phyloP scores from a whole-genome alignment of 1,284 basidiomycete species.

The Trichosporon coremiiforme region DNA sequence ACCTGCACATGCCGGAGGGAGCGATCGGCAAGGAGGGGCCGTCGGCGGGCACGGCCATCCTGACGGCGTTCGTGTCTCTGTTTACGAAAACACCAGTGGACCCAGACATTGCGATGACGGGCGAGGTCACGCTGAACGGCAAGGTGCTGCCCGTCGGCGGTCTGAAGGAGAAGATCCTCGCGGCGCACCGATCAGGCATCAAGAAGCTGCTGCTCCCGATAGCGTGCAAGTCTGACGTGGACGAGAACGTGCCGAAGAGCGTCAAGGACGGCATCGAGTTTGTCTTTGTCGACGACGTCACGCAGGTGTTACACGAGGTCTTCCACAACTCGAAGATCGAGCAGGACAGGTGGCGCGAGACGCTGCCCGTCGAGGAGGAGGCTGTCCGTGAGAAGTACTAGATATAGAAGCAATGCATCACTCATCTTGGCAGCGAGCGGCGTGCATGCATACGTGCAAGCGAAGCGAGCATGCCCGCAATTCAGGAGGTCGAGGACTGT shows the following conservation, averaged over 20 bases:
- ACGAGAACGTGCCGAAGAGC: conserved; percentile 91
- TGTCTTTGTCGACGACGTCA: conserved; percentile 85
- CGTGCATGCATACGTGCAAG: no score
- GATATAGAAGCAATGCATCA: conserved; percentile 18
- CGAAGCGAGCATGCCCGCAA: no score
- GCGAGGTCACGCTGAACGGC: conserved; percentile 88
- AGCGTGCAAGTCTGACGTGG: conserved; percentile 86
- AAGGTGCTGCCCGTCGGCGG: conserved; percentile 92
- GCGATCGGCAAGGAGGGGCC: conserved; percentile 98
- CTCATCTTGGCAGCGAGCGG: conserved; percentile 2
- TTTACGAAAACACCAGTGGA: conserved; percentile 80
- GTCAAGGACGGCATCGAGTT: conserved; percentile 92
- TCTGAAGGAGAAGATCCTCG: conserved; percentile 92
- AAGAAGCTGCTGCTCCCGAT: conserved; percentile 80
- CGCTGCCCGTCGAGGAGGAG: conserved; percentile 47
- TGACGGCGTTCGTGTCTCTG: conserved; percentile 86
- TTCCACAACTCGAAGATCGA: conserved; percentile 67
- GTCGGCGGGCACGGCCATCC: conserved; percentile 89
- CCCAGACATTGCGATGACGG: conserved; percentile 93
- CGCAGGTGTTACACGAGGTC: conserved; percentile 81
- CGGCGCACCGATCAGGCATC: conserved; percentile 90
- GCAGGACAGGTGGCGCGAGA: conserved; percentile 68
- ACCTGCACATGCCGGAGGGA: conserved; percentile 95
- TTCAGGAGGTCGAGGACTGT: no score
- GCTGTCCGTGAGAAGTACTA: conserved; percentile 34